Percentiles rank a stretch among this genome's conserved stretches.
phyloP scores from a whole-genome alignment of 305 asterid genomes.

The Fraxinus ornus region DNA sequence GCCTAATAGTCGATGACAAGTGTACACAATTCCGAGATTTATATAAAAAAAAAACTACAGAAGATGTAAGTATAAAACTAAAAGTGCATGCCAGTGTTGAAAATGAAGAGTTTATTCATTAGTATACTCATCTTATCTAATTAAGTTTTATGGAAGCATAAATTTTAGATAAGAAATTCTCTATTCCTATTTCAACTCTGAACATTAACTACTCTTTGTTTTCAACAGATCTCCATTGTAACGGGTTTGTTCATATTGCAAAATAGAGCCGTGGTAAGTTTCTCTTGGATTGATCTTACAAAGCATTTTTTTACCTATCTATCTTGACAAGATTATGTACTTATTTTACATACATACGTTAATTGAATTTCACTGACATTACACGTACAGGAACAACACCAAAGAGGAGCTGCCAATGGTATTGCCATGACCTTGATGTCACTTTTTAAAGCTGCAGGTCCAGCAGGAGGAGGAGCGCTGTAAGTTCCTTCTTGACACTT shows the following conservation, averaged over 20 bases:
- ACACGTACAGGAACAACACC: conserved; percentile 54
- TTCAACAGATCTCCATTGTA: conserved; percentile 61
- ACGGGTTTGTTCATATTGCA: conserved; percentile 79
- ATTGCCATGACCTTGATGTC: conserved; percentile 73
- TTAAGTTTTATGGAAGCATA: not conserved
- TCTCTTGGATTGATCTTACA: conserved; percentile 1
- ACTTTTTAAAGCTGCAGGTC: conserved; percentile 69
- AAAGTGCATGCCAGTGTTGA: not conserved
- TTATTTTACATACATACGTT: not conserved
- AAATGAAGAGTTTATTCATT: not conserved
- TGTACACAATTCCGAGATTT: not conserved
- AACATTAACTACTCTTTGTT: not conserved
- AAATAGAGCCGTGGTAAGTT: conserved; percentile 84
- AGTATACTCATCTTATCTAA: not conserved
- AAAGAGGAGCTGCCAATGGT: conserved; percentile 87
- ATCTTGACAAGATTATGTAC: not conserved
- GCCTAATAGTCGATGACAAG: not conserved
- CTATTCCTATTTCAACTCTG: not conserved
- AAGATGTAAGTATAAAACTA: not conserved
- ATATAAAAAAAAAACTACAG: not conserved
- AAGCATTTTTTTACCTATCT: not conserved
- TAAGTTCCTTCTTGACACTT: conserved; percentile 38
- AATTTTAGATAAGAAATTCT: not conserved
- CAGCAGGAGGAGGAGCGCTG: conserved; percentile 78
- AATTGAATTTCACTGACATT: not conserved